Evolutionary conservation across 2,329 filamentous ascomycete genomes (phyloP), one percentile per base, ranked within the genome.

Genomic region (Fusarium agapanthi): DNA sequence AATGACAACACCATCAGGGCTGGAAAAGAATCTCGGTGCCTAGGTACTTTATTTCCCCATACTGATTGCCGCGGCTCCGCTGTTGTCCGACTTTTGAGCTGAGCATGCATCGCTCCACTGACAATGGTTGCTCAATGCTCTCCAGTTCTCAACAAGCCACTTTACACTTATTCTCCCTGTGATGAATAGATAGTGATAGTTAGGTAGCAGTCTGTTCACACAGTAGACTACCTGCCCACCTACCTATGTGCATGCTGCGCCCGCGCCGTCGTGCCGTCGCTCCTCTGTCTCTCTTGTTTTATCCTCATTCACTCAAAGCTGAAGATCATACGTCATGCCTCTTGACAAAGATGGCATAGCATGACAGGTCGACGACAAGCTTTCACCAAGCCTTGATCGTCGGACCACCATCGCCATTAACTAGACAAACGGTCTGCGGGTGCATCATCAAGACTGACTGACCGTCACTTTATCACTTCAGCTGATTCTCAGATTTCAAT

Each of bases 341-440:
- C 32, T 61, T 54, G 40, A 58, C 66, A 69, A 59, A 65, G 65
- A 40, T 58, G 32, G 26, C 15, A 50, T 24, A 24, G 30, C 18
- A 45, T 53, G 47, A 32, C 45, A 61, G 43, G 37, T 26, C 41
- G 41, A 59, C 57, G 41, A 59, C 57, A 72, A 69, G 69, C 69
- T 68, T 72, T 65, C 54, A 60, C 57, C 57, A 72, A 65, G 55
- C 48, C 45, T 51, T 69, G 64, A 72, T 72, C 69, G 51, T 16
- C 65, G 32, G 61, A 12, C 64, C 43, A 38, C 58, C 56, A 44
- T 44, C 55, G n/a, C 34, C 50, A 53, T 41, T 15, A 16, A 34
- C 32, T 34, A 40, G 28, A 26, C 16, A 45, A 35, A 40, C 13
- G 13, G 16, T 30, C 13, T 47, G 24, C 35, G 24, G 24, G 30